Evolutionary conservation across 2,329 filamentous ascomycete genomes (phyloP), one percentile per base, ranked within the genome.

Genomic region (Talaromyces rugulosus): DNA sequence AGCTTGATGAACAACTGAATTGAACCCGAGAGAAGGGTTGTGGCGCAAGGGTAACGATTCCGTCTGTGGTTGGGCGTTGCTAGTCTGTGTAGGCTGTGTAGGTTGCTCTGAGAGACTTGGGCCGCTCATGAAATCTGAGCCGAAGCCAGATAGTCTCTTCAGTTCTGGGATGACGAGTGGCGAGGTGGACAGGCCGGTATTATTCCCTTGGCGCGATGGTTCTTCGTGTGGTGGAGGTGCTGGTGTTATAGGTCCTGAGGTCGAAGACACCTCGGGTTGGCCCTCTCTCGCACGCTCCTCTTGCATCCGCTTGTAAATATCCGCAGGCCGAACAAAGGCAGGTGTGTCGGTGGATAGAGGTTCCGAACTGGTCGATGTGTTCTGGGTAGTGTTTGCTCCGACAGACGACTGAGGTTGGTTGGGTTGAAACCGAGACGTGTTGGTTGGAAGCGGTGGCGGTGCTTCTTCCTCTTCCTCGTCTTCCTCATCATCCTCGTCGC

Each of bases 261-360:
- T 34, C 31, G 42, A 23, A 28, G 31, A 33, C 2, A 53, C 54
- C 3, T 40, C 34, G 23, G 56, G 12, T 4, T 6, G n/a, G 9
- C 3, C 77, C 66, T 85, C 82, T 66, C 78, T 82, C 64, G 84
- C 80, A 59, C 81, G 82, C 66, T 90, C 89, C 66, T 91, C 88
- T 58, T 85, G 85, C 72, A 89, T 81, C 5, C 89, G 85, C 69
- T 85, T 88, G 72, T 94, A 93, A 50, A 93, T 88, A 66, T 96
- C 91, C 12, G 89, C 85, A 1, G 91, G 90, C 42, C 89, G 83
- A 61, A 92, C 82, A 66, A 94, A 87, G 0, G 87, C 83, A 23
- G 85, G 75, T 0, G 85, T 72, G 67, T 87, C 87, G 56, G 77
- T 71, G 42, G 81, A 66, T 30, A 75, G 75, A 14, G 58, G 53